These are phyloP conservation scores for Leucocoprinus birnbaumii DNA, from an alignment of 768 basidiomycete species.

Conservation along the genomic window DNA sequence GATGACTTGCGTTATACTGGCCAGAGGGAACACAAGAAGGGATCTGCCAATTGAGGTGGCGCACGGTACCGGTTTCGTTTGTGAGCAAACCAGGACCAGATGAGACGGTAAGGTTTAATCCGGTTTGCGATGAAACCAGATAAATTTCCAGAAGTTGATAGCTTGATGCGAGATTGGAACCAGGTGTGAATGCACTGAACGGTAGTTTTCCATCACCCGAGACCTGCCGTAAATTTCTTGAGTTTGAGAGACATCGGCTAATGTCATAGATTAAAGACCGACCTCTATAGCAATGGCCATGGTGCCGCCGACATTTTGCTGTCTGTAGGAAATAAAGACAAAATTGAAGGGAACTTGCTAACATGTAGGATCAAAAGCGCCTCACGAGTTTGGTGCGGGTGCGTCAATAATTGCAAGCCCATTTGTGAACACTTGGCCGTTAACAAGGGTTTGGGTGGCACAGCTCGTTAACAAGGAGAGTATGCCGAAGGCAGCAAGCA, in stretches of 20 bases:
- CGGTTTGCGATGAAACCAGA: conserved; percentile 35
- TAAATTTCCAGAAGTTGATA: conserved; percentile 39
- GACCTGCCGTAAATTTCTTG: conserved; percentile 20
- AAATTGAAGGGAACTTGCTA: neutral
- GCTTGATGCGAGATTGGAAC: conserved; percentile 30
- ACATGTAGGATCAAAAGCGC: neutral
- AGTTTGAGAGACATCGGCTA: neutral
- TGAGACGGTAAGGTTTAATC: conserved; percentile 39
- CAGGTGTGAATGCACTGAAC: conserved; percentile 27
- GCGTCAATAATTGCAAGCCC: conserved; percentile 35
- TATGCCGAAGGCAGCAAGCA: conserved; percentile 4
- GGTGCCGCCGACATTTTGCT: conserved; percentile 23
- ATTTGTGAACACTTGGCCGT: conserved; percentile 30
- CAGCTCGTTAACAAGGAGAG: conserved; percentile 4
- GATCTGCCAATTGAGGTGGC: conserved; percentile 32
- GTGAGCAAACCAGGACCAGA: conserved; percentile 30
- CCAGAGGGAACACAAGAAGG: conserved; percentile 39
- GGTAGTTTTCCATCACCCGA: conserved; percentile 45
- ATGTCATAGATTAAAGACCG: neutral
- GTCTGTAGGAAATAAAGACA: conserved; percentile 14
- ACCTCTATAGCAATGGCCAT: conserved; percentile 27
- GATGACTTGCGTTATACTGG: conserved; percentile 37
- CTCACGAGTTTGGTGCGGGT: conserved; percentile 29
- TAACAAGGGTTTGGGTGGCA: conserved; percentile 21
- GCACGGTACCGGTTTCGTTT: conserved; percentile 39